phyloP scores from a whole-genome alignment of 345 rosid genomes.

The Schrenkiella parvula region DNA sequence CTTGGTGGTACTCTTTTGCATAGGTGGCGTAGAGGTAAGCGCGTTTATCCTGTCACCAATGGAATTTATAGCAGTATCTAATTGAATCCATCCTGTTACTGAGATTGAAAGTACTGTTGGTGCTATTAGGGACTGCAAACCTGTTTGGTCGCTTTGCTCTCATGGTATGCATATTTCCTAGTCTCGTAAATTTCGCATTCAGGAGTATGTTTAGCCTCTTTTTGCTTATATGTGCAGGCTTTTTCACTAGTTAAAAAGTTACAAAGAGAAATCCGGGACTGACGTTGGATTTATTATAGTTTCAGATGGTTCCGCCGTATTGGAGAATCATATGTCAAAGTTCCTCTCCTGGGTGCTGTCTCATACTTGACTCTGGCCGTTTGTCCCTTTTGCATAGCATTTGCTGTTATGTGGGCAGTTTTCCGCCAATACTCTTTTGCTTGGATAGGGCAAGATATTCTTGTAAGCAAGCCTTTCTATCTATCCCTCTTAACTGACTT shows the following conservation, averaged over 20 bases:
- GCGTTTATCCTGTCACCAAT: conserved; percentile 9
- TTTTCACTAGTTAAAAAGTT: neutral
- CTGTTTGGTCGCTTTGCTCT: conserved; percentile 83
- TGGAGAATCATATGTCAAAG: conserved; percentile 70
- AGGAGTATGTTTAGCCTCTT: neutral
- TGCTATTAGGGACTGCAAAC: conserved; percentile 88
- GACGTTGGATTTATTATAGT: conserved; percentile 51
- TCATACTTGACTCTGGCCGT: conserved; percentile 80
- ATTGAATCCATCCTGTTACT: conserved; percentile 6
- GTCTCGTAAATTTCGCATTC: neutral
- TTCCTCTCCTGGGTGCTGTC: conserved; percentile 84
- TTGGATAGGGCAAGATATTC: conserved; percentile 99
- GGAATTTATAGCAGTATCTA: neutral
- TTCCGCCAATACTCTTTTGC: conserved; percentile 61
- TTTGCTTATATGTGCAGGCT: neutral
- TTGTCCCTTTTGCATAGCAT: conserved; percentile 89
- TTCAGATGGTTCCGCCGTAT: conserved; percentile 85
- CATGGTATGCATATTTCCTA: conserved; percentile 53
- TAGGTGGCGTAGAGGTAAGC: conserved; percentile 92
- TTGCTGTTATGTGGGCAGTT: conserved; percentile 89
- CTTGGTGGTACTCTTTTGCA: conserved; percentile 90
- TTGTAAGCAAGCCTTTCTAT: conserved; percentile 52
- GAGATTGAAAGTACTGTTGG: conserved; percentile 33
- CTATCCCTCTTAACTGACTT: neutral
- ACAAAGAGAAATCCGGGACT: conserved; percentile 24